phyloP scores from a whole-genome alignment of 495 filamentous ascomycete species.

The Penicillium antarcticum region DNA sequence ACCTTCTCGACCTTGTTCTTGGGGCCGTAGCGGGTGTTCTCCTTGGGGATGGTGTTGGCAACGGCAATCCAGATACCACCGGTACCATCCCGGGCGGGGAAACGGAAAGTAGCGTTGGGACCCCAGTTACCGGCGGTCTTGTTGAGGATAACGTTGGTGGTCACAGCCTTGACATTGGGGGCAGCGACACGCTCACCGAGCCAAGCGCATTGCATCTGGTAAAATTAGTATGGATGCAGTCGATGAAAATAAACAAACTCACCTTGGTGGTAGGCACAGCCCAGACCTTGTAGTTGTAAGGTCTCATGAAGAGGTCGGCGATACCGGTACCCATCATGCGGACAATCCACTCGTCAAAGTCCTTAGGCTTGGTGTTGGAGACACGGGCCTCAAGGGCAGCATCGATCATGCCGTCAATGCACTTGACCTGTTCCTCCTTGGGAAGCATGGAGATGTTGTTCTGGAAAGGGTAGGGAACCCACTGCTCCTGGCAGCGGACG shows the following conservation, averaged over 20 bases:
- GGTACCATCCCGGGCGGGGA: conserved; percentile 92
- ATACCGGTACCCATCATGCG: conserved; percentile 87
- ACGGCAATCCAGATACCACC: conserved; percentile 99
- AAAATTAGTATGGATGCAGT: not conserved
- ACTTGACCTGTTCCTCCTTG: conserved; percentile 93
- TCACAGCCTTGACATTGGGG: conserved; percentile 92
- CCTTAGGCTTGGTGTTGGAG: conserved; percentile 82
- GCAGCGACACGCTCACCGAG: conserved; percentile 98
- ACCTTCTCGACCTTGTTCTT: conserved; percentile 81
- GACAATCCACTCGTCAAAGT: conserved; percentile 99
- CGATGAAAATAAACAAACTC: conserved; percentile 18
- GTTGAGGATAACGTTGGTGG: conserved; percentile 90
- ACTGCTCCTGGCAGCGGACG: conserved; percentile 90
- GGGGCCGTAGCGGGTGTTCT: conserved; percentile 87
- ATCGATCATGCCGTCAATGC: conserved; percentile 96
- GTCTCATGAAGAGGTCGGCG: conserved; percentile 96
- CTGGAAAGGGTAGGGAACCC: conserved; percentile 99
- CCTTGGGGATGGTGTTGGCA: conserved; percentile 84
- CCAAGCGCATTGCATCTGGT: conserved; percentile 98
- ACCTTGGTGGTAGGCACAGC: conserved; percentile 98
- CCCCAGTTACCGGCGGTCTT: conserved; percentile 98
- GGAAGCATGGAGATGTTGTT: conserved; percentile 99
- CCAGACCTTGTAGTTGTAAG: conserved; percentile 99
- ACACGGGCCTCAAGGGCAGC: conserved; percentile 83
- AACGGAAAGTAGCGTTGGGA: conserved; percentile 96